These are phyloP conservation scores for Globisporangium middletonii DNA, from an alignment of 352 stramenopile genomes.

Conservation along the genomic window DNA sequence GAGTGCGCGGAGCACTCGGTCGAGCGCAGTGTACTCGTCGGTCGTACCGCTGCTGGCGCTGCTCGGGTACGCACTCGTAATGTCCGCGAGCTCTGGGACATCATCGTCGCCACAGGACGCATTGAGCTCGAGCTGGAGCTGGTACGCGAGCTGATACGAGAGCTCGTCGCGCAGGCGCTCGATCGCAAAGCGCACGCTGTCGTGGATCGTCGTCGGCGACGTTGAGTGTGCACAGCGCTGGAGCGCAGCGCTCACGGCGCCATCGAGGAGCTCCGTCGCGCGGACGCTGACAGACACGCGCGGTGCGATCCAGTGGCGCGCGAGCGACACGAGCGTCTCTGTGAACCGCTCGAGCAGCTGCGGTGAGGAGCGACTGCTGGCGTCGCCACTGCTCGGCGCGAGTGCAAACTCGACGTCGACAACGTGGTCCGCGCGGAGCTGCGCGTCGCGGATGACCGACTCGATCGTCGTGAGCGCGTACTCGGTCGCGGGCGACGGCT, in stretches of 20 bases:
- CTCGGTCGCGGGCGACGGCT: slow-evolving; percentile 10
- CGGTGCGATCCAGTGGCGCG: slow-evolving; percentile 5
- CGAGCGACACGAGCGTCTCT: slow-evolving; percentile 17
- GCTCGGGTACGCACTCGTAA: slow-evolving; percentile 8
- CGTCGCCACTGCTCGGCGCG: background rate
- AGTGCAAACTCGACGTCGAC: slow-evolving; percentile 15
- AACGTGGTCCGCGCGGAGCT: slow-evolving; percentile 18
- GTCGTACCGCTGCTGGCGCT: background rate
- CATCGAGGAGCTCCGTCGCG: slow-evolving; percentile 40
- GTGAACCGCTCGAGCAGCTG: slow-evolving; percentile 6
- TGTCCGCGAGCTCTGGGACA: slow-evolving; percentile 41
- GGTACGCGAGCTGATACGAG: background rate
- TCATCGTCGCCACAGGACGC: background rate
- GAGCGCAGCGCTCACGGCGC: slow-evolving; percentile 21
- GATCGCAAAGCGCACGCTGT: background rate
- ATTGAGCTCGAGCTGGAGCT: slow-evolving; percentile 6
- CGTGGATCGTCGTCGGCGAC: background rate
- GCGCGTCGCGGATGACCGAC: slow-evolving; percentile 22
- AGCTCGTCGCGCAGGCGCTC: background rate
- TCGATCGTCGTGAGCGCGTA: slow-evolving; percentile 19
- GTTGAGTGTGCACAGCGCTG: slow-evolving; percentile 26
- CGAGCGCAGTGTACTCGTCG: slow-evolving; percentile 20
- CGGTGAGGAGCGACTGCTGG: background rate
- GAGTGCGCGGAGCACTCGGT: slow-evolving; percentile 24
- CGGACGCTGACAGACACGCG: slow-evolving; percentile 17